These are phyloP conservation scores for Globisporangium ultimum DNA, from an alignment of 352 stramenopile species.

Conservation along the genomic window DNA sequence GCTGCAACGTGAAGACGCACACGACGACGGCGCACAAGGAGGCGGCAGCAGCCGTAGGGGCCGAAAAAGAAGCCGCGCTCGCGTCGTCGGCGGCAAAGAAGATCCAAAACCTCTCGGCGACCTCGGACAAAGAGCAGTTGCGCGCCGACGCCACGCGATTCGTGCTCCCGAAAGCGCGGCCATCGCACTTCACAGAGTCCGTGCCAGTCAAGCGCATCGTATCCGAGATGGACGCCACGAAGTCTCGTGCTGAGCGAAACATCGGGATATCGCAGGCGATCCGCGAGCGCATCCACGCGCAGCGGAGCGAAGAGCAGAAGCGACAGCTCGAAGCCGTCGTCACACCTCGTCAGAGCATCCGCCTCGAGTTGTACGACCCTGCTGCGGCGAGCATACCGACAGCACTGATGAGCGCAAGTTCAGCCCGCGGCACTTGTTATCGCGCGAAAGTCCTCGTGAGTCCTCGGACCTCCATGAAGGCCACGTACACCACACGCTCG, in stretches of 20 bases:
- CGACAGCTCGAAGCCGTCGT: slow-evolving; percentile 36
- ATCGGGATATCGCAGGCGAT: slow-evolving; percentile 68
- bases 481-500: slow-evolving; percentile 57
- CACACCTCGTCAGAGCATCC: slow-evolving; percentile 11
- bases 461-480: slow-evolving; percentile 55
- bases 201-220: slow-evolving; percentile 64
- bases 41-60: slow-evolving; percentile 1
- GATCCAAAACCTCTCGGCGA: slow-evolving; percentile 41
- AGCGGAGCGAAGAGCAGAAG: slow-evolving; percentile 36
- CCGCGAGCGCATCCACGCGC: slow-evolving; percentile 43
- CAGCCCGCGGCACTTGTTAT: not conserved
- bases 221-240: slow-evolving; percentile 61
- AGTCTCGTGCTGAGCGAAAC: slow-evolving; percentile 48
- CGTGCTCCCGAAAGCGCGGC: slow-evolving; percentile 43
- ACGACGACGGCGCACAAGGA: slow-evolving; percentile 21
- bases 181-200: slow-evolving; percentile 59
- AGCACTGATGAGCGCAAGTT: slow-evolving; percentile 5
- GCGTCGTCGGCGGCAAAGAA: slow-evolving; percentile 17
- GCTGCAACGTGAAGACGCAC: slow-evolving; percentile 49
- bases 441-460: slow-evolving; percentile 19
- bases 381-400: not conserved
- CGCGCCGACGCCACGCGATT: slow-evolving; percentile 23
- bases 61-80: slow-evolving; percentile 13
- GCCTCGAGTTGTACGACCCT: slow-evolving; percentile 10
- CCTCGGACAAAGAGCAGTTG: slow-evolving; percentile 16